Evolutionary conservation across 2,329 filamentous ascomycete species (phyloP).

Genomic region (Pseudonectria buxi): DNA sequence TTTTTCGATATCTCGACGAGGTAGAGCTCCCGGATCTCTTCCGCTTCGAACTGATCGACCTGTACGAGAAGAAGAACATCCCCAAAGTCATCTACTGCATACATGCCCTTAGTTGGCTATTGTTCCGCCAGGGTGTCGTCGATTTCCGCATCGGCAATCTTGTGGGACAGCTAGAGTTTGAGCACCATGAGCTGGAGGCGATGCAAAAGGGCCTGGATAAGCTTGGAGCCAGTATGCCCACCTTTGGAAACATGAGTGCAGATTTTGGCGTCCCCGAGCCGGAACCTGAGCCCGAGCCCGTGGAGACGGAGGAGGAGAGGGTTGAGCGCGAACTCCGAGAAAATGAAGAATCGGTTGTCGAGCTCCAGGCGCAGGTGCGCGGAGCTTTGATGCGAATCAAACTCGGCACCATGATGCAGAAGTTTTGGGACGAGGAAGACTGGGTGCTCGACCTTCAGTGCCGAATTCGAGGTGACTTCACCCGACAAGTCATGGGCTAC

Average conservation of each 20-base stretch:
- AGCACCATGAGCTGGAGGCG: conserved; percentile 93
- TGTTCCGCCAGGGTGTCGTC: conserved; percentile 90
- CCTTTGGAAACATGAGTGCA: conserved; percentile 94
- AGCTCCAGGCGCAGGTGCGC: conserved; percentile 80
- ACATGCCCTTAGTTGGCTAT: conserved; percentile 92
- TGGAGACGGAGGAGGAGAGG: conserved; percentile 86
- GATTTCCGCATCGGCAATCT: conserved; percentile 95
- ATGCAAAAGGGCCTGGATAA: conserved; percentile 97
- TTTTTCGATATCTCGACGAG: conserved; percentile 89
- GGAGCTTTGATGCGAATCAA: conserved; percentile 72
- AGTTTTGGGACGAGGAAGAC: conserved; percentile 80
- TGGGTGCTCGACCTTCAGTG: conserved; percentile 77
- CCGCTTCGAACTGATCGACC: conserved; percentile 90
- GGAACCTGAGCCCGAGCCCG: conserved; percentile 64
- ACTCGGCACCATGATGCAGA: conserved; percentile 78
- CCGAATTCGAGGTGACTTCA: conserved; percentile 79
- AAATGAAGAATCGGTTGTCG: conserved; percentile 63
- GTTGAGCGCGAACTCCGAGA: conserved; percentile 76
- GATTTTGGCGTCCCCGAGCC: conserved; percentile 80
- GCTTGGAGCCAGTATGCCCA: conserved; percentile 90
- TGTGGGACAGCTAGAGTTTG: conserved; percentile 92
- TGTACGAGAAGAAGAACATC: conserved; percentile 99
- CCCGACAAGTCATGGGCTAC: conserved; percentile 76
- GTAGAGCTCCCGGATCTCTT: conserved; percentile 92
- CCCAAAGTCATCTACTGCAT: conserved; percentile 99